Evolutionary conservation across 192 early-diverging fungal species (phyloP), one percentile per base, ranked within the genome.

Genomic region (Gonapodya sp.): DNA sequence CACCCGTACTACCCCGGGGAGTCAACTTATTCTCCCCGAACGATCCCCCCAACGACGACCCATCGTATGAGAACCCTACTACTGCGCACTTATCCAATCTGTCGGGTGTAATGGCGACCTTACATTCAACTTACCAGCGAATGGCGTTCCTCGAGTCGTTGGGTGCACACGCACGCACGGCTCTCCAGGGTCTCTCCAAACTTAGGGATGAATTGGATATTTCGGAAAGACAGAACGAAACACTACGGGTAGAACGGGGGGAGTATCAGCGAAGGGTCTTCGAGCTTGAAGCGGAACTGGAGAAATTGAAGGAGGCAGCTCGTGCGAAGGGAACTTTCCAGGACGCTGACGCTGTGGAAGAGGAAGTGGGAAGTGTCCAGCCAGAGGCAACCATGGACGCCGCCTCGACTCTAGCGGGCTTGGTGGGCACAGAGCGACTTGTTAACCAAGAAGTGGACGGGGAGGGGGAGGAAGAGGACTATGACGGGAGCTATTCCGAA

Each of bases 221-320:
- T 64, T 64, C 46, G 46, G 46, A 64, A 24, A 64, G 46, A 64
- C 46, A 64, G 46, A 64, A 64, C 46, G 46, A 64, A 64, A 64
- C 46, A 24, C 46, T 64, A 8, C 8, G 46, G 46, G 8, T 16
- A 16, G 46, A 64, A 24, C 8, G 46, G 46, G 24, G 24, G 8
- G 46, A 64, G 46, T 64, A 16, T 24, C 46, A 64, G 24, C 8
- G 8, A 24, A 64, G 24, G 24, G 46, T 64, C 8, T 64, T 64
- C 46, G 46, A 64, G 46, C 24, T 64, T 8, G 46, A 64, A 24
- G 46, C 46, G 46, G 46, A 64, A 64, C 24, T 64, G 46, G 46
- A 64, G 24, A 8, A 24, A 64, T 64, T 64, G 24, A 64, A 64
- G 46, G 46, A 24, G 8, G 46, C 8, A 64, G 24, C 8, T 8